Evolutionary conservation across 805 yeast genomes (phyloP).

Genomic region (baker's yeast (Saccharomyces cerevisiae)): DNA sequence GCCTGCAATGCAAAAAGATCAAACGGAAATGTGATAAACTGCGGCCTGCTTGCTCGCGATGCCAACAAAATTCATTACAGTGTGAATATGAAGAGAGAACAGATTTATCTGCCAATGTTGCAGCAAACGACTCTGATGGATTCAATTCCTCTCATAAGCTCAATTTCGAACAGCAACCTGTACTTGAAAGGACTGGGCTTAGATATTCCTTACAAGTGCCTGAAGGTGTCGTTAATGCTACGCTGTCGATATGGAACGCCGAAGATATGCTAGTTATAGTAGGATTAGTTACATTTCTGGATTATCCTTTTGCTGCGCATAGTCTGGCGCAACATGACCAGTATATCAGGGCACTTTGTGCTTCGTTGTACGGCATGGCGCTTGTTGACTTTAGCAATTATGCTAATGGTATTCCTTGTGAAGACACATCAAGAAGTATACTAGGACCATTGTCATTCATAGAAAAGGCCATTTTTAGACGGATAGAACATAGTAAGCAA

Average conservation of each 20-base stretch:
- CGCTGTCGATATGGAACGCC: constrained; percentile 7
- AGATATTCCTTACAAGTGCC: too few relatives aligned
- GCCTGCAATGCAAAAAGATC: constrained; percentile 10
- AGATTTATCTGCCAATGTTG: not conserved
- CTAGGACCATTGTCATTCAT: constrained; percentile 10
- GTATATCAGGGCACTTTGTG: constrained; percentile 10
- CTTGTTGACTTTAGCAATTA: constrained; percentile 3
- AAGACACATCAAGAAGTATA: not conserved
- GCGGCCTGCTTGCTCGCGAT: constrained; percentile 16
- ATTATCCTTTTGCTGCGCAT: constrained; percentile 13
- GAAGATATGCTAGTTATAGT: constrained; percentile 10
- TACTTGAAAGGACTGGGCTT: too few relatives aligned
- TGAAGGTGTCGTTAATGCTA: too few relatives aligned
- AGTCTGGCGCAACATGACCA: constrained; percentile 11
- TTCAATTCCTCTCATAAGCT: not conserved
- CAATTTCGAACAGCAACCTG: not conserved
- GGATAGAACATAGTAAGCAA: constrained; percentile 4
- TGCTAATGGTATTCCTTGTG: too few relatives aligned
- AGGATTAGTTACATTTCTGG: constrained; percentile 12
- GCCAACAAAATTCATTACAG: constrained; percentile 4
- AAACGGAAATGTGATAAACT: constrained; percentile 18
- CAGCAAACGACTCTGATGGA: not conserved
- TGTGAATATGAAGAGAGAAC: constrained; percentile 10
- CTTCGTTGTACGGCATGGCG: constrained; percentile 13
- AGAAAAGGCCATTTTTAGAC: constrained; percentile 14